These are phyloP conservation scores for Colletotrichum noveboracense DNA, from an alignment of 2,329 filamentous ascomycete species.

Conservation along the genomic window DNA sequence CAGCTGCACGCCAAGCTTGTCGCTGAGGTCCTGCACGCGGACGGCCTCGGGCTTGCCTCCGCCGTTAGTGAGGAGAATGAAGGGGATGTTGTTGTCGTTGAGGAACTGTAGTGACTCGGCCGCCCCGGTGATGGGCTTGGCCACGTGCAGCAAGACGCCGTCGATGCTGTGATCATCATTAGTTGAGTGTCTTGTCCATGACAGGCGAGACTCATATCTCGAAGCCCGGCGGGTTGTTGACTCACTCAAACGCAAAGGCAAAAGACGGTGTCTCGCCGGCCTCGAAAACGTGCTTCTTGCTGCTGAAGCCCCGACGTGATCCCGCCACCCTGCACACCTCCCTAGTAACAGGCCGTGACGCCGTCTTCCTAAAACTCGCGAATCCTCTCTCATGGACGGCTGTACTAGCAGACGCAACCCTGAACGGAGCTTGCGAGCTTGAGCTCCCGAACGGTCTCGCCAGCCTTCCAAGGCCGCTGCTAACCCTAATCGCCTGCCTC, in stretches of 20 bases:
- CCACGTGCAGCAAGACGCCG: constrained; percentile 88
- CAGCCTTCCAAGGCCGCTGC: not conserved
- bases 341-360: not conserved
- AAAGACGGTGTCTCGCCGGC: constrained; percentile 33
- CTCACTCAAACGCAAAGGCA: constrained; percentile 44
- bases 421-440: not conserved
- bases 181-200: not conserved
- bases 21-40: constrained; percentile 23
- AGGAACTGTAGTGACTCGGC: constrained; percentile 75
- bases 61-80: constrained; percentile 95
- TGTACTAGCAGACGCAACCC: not conserved
- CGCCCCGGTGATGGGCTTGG: constrained; percentile 80
- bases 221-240: not conserved
- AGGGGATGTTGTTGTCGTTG: constrained; percentile 78
- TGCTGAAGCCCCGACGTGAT: not conserved
- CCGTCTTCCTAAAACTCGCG: not conserved
- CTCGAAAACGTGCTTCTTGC: constrained; percentile 18
- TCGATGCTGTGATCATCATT: constrained; percentile 66
- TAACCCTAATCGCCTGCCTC: not conserved
- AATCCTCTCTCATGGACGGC: not conserved
- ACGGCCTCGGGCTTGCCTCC: constrained; percentile 80
- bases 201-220: not conserved
- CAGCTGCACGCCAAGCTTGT: constrained; percentile 56
- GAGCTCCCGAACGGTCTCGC: not conserved
- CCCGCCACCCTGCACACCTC: not conserved